These are phyloP conservation scores for Cladosporium colombiae DNA, from an alignment of 2,329 filamentous ascomycete genomes.

Conservation along the genomic window DNA sequence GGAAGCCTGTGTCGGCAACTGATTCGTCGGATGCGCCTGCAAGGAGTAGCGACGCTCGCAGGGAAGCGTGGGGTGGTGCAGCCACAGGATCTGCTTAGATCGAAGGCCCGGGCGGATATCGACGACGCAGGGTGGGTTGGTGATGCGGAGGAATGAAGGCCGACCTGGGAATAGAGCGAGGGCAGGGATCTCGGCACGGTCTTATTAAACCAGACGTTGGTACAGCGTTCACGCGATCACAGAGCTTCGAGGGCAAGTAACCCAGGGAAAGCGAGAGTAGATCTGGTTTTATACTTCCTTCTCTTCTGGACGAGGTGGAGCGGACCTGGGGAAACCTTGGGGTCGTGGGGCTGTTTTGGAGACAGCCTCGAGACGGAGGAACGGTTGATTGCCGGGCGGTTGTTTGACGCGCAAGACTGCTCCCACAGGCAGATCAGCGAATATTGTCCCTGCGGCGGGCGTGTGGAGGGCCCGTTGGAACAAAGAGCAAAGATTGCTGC, in stretches of 20 bases:
- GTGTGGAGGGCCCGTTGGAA: slow-evolving; percentile 10
- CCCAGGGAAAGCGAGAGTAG: slow-evolving; percentile 3
- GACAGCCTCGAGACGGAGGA: neutral
- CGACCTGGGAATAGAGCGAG: neutral
- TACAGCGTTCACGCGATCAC: neutral
- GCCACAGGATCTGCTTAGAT: slow-evolving; percentile 15
- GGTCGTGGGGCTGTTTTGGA: neutral
- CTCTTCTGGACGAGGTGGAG: neutral
- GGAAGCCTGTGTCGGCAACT: slow-evolving; percentile 13
- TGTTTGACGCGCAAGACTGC: slow-evolving; percentile 8
- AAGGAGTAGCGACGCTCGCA: slow-evolving; percentile 4
- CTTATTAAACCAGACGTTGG: neutral
- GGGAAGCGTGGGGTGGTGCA: slow-evolving; percentile 4
- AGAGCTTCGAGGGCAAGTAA: slow-evolving; percentile 11
- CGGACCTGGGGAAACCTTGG: slow-evolving; percentile 1
- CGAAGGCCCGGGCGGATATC: slow-evolving; percentile 9
- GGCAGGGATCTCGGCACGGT: slow-evolving; percentile 3
- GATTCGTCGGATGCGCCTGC: slow-evolving; percentile 15
- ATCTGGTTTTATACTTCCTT: slow-evolving; percentile 7
- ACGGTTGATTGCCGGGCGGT: slow-evolving; percentile 7
- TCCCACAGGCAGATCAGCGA: slow-evolving; percentile 11
- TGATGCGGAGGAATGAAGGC: slow-evolving; percentile 13
- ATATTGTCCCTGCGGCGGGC: slow-evolving; percentile 1
- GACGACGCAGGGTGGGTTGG: neutral
- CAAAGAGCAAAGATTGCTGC: neutral